Evolutionary conservation across 148 eudicot species (phyloP).

Genomic region (Vaccinium macrocarpon): DNA sequence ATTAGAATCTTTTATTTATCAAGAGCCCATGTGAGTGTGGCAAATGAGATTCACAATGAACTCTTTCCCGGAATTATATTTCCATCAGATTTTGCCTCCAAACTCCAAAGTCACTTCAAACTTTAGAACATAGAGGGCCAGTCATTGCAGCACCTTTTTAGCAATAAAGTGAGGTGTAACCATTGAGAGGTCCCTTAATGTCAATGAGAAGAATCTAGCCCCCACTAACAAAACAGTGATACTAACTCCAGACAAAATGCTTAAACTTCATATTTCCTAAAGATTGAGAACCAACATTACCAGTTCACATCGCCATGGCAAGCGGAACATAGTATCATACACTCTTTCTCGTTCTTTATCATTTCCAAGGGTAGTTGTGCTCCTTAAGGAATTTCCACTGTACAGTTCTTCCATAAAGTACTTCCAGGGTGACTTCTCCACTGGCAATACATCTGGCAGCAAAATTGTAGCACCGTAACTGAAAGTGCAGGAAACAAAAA

Average conservation of each 20-base stretch:
- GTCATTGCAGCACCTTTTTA: slow-evolving; percentile 1
- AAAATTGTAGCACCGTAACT: slow-evolving; percentile 19
- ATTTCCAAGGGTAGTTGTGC: slow-evolving; percentile 69
- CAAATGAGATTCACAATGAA: neutral
- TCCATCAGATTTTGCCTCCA: neutral
- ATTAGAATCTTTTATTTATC: neutral
- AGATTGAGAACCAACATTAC: slow-evolving; percentile 37
- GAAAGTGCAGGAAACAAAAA: slow-evolving; percentile 17
- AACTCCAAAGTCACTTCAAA: slow-evolving; percentile 7
- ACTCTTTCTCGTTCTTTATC: slow-evolving; percentile 95
- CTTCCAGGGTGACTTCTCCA: slow-evolving; percentile 71
- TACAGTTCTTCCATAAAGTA: slow-evolving; percentile 80
- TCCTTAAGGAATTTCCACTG: slow-evolving; percentile 76
- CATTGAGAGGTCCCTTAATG: neutral
- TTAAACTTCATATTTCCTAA: neutral
- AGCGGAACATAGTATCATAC: slow-evolving; percentile 90
- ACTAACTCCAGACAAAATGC: neutral
- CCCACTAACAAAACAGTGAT: neutral
- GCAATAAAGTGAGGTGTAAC: neutral
- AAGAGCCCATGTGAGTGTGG: neutral
- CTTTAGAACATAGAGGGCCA: neutral
- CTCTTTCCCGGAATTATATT: neutral
- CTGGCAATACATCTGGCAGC: slow-evolving; percentile 48
- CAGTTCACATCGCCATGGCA: slow-evolving; percentile 99
- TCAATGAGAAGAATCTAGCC: slow-evolving; percentile 1